Evolutionary conservation across 345 rosid genomes (phyloP).

Genomic region (Eucalyptus camaldulensis): DNA sequence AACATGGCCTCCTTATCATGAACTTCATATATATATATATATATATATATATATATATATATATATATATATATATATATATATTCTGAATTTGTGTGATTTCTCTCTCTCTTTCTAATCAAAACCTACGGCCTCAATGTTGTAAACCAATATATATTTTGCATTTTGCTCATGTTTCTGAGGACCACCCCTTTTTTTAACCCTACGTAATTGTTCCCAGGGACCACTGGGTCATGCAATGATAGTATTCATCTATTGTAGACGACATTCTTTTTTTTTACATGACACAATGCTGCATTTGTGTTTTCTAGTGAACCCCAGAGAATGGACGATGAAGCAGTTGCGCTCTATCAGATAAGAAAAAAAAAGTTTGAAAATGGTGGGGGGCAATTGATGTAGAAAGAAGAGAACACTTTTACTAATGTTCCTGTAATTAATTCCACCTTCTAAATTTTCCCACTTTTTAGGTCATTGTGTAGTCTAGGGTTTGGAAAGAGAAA

Average conservation of each 20-base stretch:
- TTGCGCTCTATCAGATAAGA: neutral
- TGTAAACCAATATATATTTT: neutral
- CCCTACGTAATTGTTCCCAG: neutral
- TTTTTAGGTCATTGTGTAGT: neutral
- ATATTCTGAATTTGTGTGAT: neutral
- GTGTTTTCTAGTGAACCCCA: neutral
- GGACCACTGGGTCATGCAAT: neutral
- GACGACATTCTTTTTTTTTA: neutral
- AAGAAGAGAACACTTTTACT: neutral
- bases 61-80: neutral
- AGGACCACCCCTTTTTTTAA: neutral
- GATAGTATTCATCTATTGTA: neutral
- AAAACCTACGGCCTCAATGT: neutral
- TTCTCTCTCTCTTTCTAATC: neutral
- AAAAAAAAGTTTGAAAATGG: neutral
- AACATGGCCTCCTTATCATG: neutral
- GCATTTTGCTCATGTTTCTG: neutral
- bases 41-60: too few relatives aligned
- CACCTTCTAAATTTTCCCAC: neutral
- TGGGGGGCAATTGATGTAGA: neutral
- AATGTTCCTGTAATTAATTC: neutral
- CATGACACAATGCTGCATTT: neutral
- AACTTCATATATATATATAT: neutral
- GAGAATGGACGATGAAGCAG: neutral
- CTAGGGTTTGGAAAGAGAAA: neutral